A percentile compares a stretch with the other conserved stretches of the same genome.
These are phyloP conservation scores for Saraca asoca DNA, from an alignment of 331 rosid genomes.

Conservation along the genomic window DNA sequence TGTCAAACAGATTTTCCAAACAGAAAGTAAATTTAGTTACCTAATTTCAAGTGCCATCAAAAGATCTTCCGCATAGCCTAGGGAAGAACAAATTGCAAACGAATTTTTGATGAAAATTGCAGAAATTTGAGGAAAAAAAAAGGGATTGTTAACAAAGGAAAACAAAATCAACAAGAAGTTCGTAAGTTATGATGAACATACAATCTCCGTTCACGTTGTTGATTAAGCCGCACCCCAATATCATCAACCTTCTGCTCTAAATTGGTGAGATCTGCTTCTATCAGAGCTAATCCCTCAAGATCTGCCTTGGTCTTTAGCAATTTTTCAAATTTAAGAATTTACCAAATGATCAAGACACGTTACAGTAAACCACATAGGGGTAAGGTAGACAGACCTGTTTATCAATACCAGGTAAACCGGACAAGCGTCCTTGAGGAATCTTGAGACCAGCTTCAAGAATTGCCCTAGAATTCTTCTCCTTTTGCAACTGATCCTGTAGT, in stretches of 20 bases:
- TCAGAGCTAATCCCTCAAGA: conserved; percentile 64
- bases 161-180: conserved; percentile 2
- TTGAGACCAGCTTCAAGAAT: conserved; percentile 59
- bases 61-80: conserved; percentile 15
- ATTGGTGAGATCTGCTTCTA: conserved; percentile 58
- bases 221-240: conserved; percentile 60
- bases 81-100: background rate
- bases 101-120: conserved; percentile 1
- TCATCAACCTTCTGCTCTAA: conserved; percentile 61
- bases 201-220: conserved; percentile 48
- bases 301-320: conserved; percentile 65
- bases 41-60: conserved; percentile 32
- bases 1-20: conserved; percentile 30
- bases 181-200: conserved; percentile 41
- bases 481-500: conserved; percentile 68
- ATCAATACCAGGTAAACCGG: conserved; percentile 46
- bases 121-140: background rate
- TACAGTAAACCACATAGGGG: conserved; percentile 22
- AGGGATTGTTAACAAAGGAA: background rate
- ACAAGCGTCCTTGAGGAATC: conserved; percentile 39
- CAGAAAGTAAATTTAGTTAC: conserved; percentile 32
- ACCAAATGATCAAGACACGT: conserved; percentile 31
- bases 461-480: conserved; percentile 61
- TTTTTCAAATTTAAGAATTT: conserved; percentile 32
- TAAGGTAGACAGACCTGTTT: conserved; percentile 47